A percentile compares a stretch with the other conserved stretches of the same genome.
Evolutionary conservation across 2,329 filamentous ascomycete species (phyloP).

Genomic region (Beauveria medogensis): DNA sequence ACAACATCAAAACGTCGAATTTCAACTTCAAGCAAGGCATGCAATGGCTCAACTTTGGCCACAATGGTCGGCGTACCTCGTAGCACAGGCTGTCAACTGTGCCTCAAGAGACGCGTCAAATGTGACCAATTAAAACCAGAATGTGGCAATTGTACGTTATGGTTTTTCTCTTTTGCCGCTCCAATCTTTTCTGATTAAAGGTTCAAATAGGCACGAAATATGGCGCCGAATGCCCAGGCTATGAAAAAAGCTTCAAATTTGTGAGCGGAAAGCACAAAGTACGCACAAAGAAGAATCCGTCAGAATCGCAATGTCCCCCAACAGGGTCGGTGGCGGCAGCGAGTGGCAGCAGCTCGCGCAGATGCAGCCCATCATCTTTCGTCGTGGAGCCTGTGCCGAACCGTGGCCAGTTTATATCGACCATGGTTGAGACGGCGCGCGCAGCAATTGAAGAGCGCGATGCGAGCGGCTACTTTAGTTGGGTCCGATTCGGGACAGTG

Average conservation of each 20-base stretch:
- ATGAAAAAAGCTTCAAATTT: constrained; percentile 31
- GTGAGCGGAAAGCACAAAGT: constrained; percentile 31
- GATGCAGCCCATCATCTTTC: constrained; percentile 12
- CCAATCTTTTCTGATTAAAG: not conserved
- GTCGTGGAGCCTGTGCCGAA: constrained; percentile 14
- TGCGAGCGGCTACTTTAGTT: constrained; percentile 19
- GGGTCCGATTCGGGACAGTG: constrained; percentile 21
- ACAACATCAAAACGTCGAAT: not conserved
- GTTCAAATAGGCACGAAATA: constrained; percentile 20
- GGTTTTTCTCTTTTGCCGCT: not conserved
- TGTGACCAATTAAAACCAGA: constrained; percentile 37
- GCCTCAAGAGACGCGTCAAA: constrained; percentile 33
- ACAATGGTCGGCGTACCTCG: constrained; percentile 17
- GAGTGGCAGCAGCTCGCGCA: constrained; percentile 9
- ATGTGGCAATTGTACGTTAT: constrained; percentile 28
- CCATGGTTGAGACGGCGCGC: constrained; percentile 21
- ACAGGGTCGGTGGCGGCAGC: not conserved
- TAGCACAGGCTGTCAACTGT: constrained; percentile 27
- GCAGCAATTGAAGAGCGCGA: constrained; percentile 15
- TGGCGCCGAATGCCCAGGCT: constrained; percentile 31
- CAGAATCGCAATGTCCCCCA: constrained; percentile 13
- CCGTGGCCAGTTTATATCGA: constrained; percentile 24
- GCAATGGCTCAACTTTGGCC: not conserved
- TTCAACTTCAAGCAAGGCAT: not conserved
- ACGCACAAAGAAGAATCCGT: constrained; percentile 14